These are phyloP conservation scores for Trichoderma guizhouense DNA, from an alignment of 2,329 filamentous ascomycete species.

Conservation along the genomic window DNA sequence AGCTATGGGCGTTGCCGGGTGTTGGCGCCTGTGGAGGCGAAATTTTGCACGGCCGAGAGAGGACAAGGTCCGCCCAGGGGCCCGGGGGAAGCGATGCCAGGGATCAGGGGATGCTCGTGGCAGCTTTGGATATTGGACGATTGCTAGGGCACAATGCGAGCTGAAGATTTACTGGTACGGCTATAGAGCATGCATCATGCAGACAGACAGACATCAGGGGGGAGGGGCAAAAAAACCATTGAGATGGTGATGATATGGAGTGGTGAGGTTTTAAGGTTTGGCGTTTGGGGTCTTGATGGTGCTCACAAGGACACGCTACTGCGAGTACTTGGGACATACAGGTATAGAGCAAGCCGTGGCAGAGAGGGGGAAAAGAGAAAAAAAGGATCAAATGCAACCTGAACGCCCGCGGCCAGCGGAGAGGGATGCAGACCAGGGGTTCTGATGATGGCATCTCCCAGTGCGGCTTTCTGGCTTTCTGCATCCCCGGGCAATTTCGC, in stretches of 20 bases:
- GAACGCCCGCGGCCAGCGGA: neutral
- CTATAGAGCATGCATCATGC: neutral
- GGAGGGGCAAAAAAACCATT: neutral
- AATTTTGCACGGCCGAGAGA: conserved; percentile 6
- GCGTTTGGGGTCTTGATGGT: neutral
- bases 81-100: neutral
- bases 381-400: neutral
- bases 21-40: conserved; percentile 13
- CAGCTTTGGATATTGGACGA: neutral
- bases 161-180: neutral
- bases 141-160: neutral
- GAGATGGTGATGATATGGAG: neutral
- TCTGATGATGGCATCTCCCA: neutral
- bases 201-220: neutral
- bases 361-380: neutral
- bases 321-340: neutral
- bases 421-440: conserved; percentile 4
- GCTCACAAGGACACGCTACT: neutral
- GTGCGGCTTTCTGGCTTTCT: neutral
- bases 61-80: neutral
- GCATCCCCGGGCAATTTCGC: conserved; percentile 12
- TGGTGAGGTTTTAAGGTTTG: neutral
- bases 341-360: neutral
- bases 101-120: conserved; percentile 4
- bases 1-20: neutral